A percentile compares a stretch with the other conserved stretches of the same genome.
Evolutionary conservation across 2,329 filamentous ascomycete species (phyloP).

Genomic region (Colletotrichum siamense): DNA sequence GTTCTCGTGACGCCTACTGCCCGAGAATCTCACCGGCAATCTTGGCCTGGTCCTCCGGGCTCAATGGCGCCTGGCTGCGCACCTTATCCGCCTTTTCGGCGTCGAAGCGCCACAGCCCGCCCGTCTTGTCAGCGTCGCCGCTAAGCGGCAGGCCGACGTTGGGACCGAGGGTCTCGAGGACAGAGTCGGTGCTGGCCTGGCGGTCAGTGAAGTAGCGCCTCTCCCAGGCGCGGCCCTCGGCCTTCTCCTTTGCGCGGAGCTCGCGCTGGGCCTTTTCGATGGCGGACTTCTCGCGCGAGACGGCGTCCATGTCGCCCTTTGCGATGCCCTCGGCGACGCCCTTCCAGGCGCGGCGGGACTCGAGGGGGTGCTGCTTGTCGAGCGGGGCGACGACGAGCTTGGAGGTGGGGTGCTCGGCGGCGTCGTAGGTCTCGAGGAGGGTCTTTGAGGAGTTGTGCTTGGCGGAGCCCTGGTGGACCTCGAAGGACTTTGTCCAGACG

Average conservation of each 20-base stretch:
- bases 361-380: constrained; percentile 83
- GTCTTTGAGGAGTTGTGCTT: constrained; percentile 55
- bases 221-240: constrained; percentile 80
- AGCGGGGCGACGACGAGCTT: constrained; percentile 75
- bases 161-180: constrained; percentile 50
- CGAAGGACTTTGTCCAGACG: constrained; percentile 87
- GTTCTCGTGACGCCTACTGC: constrained; percentile 25
- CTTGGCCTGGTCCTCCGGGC: constrained; percentile 57
- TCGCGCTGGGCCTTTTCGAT: constrained; percentile 89
- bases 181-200: constrained; percentile 45
- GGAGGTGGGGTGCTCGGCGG: constrained; percentile 62
- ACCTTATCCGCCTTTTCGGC: constrained; percentile 65
- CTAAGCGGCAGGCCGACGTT: constrained; percentile 52
- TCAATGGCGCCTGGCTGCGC: constrained; percentile 55
- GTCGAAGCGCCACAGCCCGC: constrained; percentile 66
- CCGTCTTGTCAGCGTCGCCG: constrained; percentile 65
- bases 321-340: constrained; percentile 84
- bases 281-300: constrained; percentile 79
- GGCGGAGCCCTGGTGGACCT: constrained; percentile 70
- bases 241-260: constrained; percentile 74
- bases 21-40: constrained; percentile 45
- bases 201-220: constrained; percentile 78
- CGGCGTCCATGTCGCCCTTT: constrained; percentile 82
- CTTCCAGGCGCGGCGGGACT: constrained; percentile 86
- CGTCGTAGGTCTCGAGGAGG: constrained; percentile 66